These are phyloP conservation scores for Saturnispora halmiae DNA, from an alignment of 805 yeast species.

Conservation along the genomic window DNA sequence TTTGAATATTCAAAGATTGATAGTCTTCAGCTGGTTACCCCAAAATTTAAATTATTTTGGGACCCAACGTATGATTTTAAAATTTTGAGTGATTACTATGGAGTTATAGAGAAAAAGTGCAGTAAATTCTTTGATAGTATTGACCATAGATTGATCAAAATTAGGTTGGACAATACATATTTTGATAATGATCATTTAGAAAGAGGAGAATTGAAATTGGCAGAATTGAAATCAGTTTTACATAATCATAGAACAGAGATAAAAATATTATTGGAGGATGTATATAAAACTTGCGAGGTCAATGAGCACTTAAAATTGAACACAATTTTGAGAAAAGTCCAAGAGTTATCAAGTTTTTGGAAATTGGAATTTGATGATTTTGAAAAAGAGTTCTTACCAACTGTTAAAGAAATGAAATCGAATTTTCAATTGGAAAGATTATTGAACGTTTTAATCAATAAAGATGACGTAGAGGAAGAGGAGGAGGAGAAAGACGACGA, in stretches of 20 bases:
- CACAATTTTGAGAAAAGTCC: slow-evolving; percentile 57
- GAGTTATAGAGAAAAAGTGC: slow-evolving; percentile 44
- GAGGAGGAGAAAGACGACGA: slow-evolving; percentile 12
- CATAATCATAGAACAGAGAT: slow-evolving; percentile 42
- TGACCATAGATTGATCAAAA: slow-evolving; percentile 56
- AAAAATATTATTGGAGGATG: slow-evolving; percentile 35
- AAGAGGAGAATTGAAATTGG: slow-evolving; percentile 54
- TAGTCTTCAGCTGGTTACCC: slow-evolving; percentile 69
- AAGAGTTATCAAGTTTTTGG: slow-evolving; percentile 81
- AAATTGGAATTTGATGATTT: slow-evolving; percentile 74
- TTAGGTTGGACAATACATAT: slow-evolving; percentile 54
- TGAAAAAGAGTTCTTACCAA: slow-evolving; percentile 71
- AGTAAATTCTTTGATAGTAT: slow-evolving; percentile 65
- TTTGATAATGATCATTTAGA: slow-evolving; percentile 63
- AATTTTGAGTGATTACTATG: slow-evolving; percentile 55
- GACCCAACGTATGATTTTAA: slow-evolving; percentile 60
- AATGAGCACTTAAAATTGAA: slow-evolving; percentile 67
- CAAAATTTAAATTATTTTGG: slow-evolving; percentile 64
- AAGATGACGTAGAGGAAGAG: slow-evolving; percentile 15
- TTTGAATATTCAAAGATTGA: slow-evolving; percentile 72
- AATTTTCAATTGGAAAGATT: slow-evolving; percentile 75
- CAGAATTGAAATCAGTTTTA: slow-evolving; percentile 46
- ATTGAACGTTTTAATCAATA: slow-evolving; percentile 36
- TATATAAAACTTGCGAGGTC: slow-evolving; percentile 48
- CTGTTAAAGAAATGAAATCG: slow-evolving; percentile 90